Percentiles rank a stretch among this genome's conserved stretches.
These are phyloP conservation scores for Carex parvula DNA, from an alignment of 176 grass and related monocot species.

Conservation along the genomic window DNA sequence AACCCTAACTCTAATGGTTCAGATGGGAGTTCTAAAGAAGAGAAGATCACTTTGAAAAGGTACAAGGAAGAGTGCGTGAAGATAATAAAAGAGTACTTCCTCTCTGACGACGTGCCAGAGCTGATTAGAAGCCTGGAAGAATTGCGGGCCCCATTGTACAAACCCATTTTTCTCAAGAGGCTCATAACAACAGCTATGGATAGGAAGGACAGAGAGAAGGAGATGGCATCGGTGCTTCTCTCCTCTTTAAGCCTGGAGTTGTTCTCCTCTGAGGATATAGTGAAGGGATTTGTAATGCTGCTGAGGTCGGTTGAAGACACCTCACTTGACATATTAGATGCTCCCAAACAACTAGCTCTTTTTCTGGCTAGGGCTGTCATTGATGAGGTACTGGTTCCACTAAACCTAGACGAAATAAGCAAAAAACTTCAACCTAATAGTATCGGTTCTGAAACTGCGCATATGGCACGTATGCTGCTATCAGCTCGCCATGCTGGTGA, in stretches of 20 bases:
- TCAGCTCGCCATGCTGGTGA: slow-evolving; percentile 71
- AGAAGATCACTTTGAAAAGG: slow-evolving; percentile 43
- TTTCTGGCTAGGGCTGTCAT: slow-evolving; percentile 80
- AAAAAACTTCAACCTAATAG: slow-evolving; percentile 45
- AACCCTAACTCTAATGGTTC: slow-evolving; percentile 25
- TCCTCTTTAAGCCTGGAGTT: slow-evolving; percentile 74
- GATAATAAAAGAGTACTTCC: slow-evolving; percentile 86
- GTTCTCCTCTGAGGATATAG: slow-evolving; percentile 65
- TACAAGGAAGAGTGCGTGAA: slow-evolving; percentile 70
- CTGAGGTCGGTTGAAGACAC: slow-evolving; percentile 76
- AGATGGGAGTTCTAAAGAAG: slow-evolving; percentile 29
- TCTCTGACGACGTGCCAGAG: slow-evolving; percentile 71
- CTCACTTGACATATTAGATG: slow-evolving; percentile 65
- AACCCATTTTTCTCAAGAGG: slow-evolving; percentile 76
- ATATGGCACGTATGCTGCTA: slow-evolving; percentile 53
- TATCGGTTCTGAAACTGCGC: slow-evolving; percentile 52
- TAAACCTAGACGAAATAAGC: slow-evolving; percentile 72
- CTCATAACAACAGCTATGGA: slow-evolving; percentile 73
- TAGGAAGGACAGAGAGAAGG: slow-evolving; percentile 79
- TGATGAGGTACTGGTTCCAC: slow-evolving; percentile 63
- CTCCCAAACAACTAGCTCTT: slow-evolving; percentile 74
- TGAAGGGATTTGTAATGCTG: slow-evolving; percentile 80
- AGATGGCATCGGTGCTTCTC: slow-evolving; percentile 76
- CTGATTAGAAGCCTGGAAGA: slow-evolving; percentile 78
- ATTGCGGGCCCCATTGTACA: slow-evolving; percentile 59